Base-by-base conservation (phyloP, 768 basidiomycete species). In the Suillus luteus region DNA sequence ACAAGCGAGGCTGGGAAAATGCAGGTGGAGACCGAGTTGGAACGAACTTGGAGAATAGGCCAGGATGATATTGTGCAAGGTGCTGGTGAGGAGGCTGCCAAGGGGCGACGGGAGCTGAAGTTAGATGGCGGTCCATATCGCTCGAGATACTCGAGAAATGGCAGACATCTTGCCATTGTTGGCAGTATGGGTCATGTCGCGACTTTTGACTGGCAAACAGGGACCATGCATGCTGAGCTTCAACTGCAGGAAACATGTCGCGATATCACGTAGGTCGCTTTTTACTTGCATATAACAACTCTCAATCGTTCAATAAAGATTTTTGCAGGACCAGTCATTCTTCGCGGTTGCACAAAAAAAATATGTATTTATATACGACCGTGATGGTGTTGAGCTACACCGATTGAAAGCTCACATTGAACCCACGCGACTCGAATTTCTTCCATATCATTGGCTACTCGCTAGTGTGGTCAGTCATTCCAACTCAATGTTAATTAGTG, bases 311-410 rank as follows among this genome's bases (percentile, higher is more conserved):
- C 44, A 38, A 61, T 40, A 57, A 38, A 95, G 92, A 19, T 98
- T 95, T 71, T 78, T 99, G 8, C 96, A 98, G 71, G 93, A 96
- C 67, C 93, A 97, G 59, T 90, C 92, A 0, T 92, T 90, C 76
- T 95, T 91, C 71, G 96, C 96, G 2, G 95, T 97, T 10, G 96
- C 96, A 0, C 96, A 99, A 77, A 92, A 93, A 76, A 92, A 95
- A 81, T 93, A 96, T 72, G 92, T 91, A 19, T 99, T 92, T 76
- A 94, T 99, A 52, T 99, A 99, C 67, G 97, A 99, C 76, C 85
- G 89, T 38, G 86, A 94, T 68, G 96, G 97, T 24, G 90, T 97
- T 15, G 97, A 99, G 73, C 76, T 99, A 5, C 97, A 99, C 70
- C 83, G 87, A 66, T 80, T 95, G 15, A 90, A 90, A 72, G 80